Evolutionary conservation across 208 protist species (phyloP).

Genomic region (Trypanosoma melophagium): DNA sequence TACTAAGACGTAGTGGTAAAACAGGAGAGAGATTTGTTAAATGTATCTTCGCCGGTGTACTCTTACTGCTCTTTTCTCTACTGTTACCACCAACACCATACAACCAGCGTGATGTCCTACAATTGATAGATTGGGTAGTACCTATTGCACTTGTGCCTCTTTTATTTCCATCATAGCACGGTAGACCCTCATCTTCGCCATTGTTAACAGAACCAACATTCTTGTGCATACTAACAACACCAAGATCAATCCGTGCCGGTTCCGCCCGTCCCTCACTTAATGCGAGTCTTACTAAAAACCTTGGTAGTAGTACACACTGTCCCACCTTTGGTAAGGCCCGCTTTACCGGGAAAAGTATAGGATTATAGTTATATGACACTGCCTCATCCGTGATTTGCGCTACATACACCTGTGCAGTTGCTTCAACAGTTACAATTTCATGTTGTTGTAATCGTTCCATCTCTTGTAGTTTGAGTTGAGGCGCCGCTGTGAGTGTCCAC

Average conservation of each 20-base stretch:
- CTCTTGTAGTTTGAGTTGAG: constrained; percentile 42
- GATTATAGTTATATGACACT: constrained; percentile 44
- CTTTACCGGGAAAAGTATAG: constrained; percentile 31
- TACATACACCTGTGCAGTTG: constrained; percentile 50
- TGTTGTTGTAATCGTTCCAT: constrained; percentile 38
- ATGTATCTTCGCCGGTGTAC: constrained; percentile 29
- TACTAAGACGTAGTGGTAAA: constrained; percentile 67
- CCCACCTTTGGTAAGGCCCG: constrained; percentile 37
- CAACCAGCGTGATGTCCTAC: background rate
- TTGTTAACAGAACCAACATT: background rate
- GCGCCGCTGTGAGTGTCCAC: constrained; percentile 49
- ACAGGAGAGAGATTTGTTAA: constrained; percentile 67
- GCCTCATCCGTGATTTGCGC: constrained; percentile 45
- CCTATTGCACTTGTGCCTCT: background rate
- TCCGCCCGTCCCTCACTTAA: constrained; percentile 67
- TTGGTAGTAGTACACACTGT: constrained; percentile 48
- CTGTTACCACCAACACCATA: constrained; percentile 22
- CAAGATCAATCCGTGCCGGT: constrained; percentile 35
- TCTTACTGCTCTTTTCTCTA: constrained; percentile 7
- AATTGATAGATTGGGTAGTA: background rate
- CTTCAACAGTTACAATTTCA: constrained; percentile 42
- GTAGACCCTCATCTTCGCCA: too few species aligned
- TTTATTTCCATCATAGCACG: background rate
- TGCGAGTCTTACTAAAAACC: constrained; percentile 43
- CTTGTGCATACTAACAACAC: constrained; percentile 28